A percentile compares a stretch with the other conserved stretches of the same genome.
Evolutionary conservation across 352 stramenopile genomes (phyloP).

Genomic region (Thalassiosira tumida): DNA sequence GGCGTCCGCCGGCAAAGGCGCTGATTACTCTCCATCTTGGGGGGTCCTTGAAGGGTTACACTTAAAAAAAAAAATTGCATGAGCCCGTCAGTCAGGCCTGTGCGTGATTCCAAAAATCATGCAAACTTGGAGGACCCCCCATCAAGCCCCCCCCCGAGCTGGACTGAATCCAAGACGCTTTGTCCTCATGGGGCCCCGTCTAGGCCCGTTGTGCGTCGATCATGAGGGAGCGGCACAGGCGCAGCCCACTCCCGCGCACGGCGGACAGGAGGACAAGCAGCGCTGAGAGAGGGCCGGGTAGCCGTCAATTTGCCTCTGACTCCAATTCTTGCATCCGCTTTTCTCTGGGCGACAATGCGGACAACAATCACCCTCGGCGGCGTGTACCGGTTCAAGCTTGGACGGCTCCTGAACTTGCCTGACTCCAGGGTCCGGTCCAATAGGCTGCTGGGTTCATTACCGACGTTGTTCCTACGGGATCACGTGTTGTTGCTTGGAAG

Average conservation of each 20-base stretch:
- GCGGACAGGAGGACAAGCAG: slow-evolving; percentile 62
- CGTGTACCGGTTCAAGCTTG: no score
- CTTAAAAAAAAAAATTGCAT: slow-evolving; percentile 35
- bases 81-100: no score
- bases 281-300: slow-evolving; percentile 67
- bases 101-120: slow-evolving; percentile 20
- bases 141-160: slow-evolving; percentile 78
- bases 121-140: slow-evolving; percentile 43
- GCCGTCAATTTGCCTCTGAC: slow-evolving; percentile 75
- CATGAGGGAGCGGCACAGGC: slow-evolving; percentile 65
- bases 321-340: slow-evolving; percentile 47
- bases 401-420: no score
- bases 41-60: slow-evolving; percentile 42
- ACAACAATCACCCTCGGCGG: no score
- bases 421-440: no score
- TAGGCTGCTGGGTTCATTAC: no score
- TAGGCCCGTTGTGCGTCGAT: slow-evolving; percentile 64
- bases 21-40: slow-evolving; percentile 62
- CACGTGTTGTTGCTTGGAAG: no score
- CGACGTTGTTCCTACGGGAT: no score
- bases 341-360: neutral
- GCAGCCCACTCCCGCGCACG: slow-evolving; percentile 63
- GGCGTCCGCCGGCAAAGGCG: no score
- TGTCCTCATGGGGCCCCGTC: slow-evolving; percentile 49
- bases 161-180: slow-evolving; percentile 59